Evolutionary conservation across 495 filamentous ascomycete species (phyloP), one percentile per base, ranked within the genome.

Genomic region (Hypoxylon lienhwacheense): DNA sequence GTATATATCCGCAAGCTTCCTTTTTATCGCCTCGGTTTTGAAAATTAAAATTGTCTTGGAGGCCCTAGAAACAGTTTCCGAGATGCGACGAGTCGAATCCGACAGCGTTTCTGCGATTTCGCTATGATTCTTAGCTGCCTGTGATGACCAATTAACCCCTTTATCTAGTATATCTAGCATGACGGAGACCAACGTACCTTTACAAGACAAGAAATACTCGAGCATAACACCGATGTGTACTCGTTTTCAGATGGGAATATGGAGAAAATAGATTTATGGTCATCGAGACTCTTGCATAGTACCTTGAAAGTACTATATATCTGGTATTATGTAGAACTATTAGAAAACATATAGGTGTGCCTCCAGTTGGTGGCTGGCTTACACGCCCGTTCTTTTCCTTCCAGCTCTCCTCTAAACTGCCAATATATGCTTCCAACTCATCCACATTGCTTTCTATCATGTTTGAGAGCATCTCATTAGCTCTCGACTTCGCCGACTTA

Each of bases 181-280:
- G 0, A 37, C 5, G 17, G n/a, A 5, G 8, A 21, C 11, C 12
- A 19, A 37, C 32, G 14, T 28, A 47, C 45, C 33, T 47, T 47
- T 12, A 47, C 45, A 10, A 47, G 32, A 28, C 45, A 47, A 20
- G 32, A 47, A 47, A 47, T 36, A 3, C 45, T 47, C 7, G 32
- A 47, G 21, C 32, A 36, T 12, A 47, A 20, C 26, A 47, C 32
- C 5, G 45, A 47, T 1, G 45, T 47, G 8, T 47, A 47, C 15
- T 47, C 45, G 11, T 47, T 47, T 24, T 47, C 32, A 2, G 45
- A 47, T 11, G 45, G 45, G 8, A 47, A 47, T 36, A 47, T 47
- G 15, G 45, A 36, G 10, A 47, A 47, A 5, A 47, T 7, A 1
- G 45, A 17, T 14, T 37, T 47, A 4, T 47, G 45, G 21, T 47